A percentile compares a stretch with the other conserved stretches of the same genome.
Evolutionary conservation across 768 basidiomycete species (phyloP).

Genomic region (Gyrodon lividus): DNA sequence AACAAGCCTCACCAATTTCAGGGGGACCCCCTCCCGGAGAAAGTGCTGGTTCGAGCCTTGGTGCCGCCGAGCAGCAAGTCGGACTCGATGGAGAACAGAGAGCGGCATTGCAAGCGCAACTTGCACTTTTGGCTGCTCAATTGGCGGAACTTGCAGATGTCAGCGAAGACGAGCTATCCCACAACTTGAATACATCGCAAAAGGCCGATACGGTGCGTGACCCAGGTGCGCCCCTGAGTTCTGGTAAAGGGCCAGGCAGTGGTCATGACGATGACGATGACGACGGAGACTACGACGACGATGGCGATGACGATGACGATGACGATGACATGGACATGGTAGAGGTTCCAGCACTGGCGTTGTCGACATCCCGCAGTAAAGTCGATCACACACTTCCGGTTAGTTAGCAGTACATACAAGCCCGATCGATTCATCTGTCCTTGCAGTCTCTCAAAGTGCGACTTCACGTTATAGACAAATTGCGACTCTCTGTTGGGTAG

Average conservation of each 20-base stretch:
- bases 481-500: too few relatives aligned
- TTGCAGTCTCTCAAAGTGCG: too few relatives aligned
- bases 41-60: conserved; percentile 3
- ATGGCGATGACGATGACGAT: too few relatives aligned
- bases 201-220: not conserved
- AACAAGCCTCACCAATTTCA: not conserved
- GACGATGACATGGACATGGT: conserved; percentile 28
- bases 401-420: not conserved
- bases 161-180: conserved; percentile 30
- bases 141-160: conserved; percentile 62
- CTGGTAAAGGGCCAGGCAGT: conserved; percentile 4
- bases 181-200: conserved; percentile 21
- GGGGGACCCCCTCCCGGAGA: conserved; percentile 2
- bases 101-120: conserved; percentile 69
- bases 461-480: too few relatives aligned
- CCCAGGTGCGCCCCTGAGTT: not conserved
- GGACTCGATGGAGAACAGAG: conserved; percentile 46
- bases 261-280: conserved; percentile 9
- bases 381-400: not conserved
- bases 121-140: conserved; percentile 72
- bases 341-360: conserved; percentile 26
- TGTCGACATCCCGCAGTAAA: conserved; percentile 12
- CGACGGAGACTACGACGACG: too few relatives aligned
- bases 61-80: conserved; percentile 11
- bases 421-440: not conserved